These are phyloP conservation scores for Saprolegnia parasitica DNA, from an alignment of 352 stramenopile species.

Conservation along the genomic window DNA sequence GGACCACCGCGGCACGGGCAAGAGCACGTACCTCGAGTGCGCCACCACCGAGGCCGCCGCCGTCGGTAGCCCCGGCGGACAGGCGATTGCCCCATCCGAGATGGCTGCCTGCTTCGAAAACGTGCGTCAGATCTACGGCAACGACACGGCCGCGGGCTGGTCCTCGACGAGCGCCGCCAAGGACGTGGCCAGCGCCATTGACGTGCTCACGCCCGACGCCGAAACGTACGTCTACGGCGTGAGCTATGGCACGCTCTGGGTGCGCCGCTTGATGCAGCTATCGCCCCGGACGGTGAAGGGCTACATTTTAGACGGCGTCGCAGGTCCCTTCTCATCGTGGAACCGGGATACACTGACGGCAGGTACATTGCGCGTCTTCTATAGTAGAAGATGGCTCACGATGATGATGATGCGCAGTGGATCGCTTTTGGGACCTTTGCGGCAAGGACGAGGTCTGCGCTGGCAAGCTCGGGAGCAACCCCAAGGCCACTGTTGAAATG, in stretches of 20 bases:
- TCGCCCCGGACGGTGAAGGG: not conserved
- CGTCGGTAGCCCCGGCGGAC: constrained; percentile 32
- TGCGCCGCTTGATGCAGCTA: constrained; percentile 7
- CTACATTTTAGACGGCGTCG: constrained; percentile 2
- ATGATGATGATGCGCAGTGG: constrained; percentile 33
- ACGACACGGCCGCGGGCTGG: constrained; percentile 38
- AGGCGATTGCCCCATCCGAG: constrained; percentile 30
- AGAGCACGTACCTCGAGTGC: constrained; percentile 41
- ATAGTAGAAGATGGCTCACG: not conserved
- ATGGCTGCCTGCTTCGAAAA: constrained; percentile 37
- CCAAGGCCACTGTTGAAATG: not conserved
- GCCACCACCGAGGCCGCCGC: constrained; percentile 36
- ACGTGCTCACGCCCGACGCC: constrained; percentile 14
- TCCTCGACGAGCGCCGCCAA: constrained; percentile 42
- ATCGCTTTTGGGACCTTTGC: constrained; percentile 35
- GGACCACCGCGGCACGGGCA: constrained; percentile 47
- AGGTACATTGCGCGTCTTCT: not conserved
- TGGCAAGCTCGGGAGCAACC: constrained; percentile 23
- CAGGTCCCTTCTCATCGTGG: constrained; percentile 11
- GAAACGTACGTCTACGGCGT: constrained; percentile 9
- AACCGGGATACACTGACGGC: constrained; percentile 8
- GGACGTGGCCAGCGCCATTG: constrained; percentile 34
- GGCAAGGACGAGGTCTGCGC: constrained; percentile 29
- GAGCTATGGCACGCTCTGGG: constrained; percentile 10
- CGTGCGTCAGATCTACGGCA: constrained; percentile 37